Evolutionary conservation across 2,329 filamentous ascomycete genomes (phyloP), one percentile per base, ranked within the genome.

Genomic region (Penicillium sp.): DNA sequence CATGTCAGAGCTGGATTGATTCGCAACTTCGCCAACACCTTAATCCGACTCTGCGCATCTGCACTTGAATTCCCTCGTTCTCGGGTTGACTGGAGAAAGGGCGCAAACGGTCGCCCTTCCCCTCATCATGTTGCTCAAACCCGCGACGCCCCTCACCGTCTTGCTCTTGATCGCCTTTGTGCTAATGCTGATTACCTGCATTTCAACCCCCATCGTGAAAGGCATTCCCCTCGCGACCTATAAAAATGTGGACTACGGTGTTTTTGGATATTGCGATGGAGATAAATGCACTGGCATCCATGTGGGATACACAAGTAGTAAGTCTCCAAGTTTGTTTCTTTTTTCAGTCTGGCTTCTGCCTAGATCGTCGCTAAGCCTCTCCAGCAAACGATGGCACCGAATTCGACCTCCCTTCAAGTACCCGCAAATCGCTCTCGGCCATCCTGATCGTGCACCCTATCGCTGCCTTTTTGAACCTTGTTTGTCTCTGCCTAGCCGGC

Each of bases 401-500:
- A 68, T 88, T 88, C 73, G 82, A 82, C 51, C 79, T 88, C 6
- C 84, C 85, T 26, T 90, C 93, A 59, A 84, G 75, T 51, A 81
- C 86, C 33, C 83, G 86, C 47, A 81, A 84, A 68, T 85, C 84
- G 46, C 84, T 99, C n/a, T 96, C 93, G 0, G 84, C 89, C 44
- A 92, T 98, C 62, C 84, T 99, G 55, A 89, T 99, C 64, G 86
- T 98, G 26, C 95, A 99, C 72, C 95, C 95, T 1, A 84, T 99
- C 57, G 95, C 95, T 47, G 91, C 91, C 13, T 79, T 96, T 35
- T 81, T 97, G 64, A 93, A 90, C 13, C 83, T 99, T 52, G 81
- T 96, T 70, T 93, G 93, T 81, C 86, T 96, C 64, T 82, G 87
- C 54, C 82, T 99, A 69, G 89, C 93, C 19, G 81, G 87, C 33